Conservation (phyloP, 768 basidiomycete genomes). For the Pleurotus pulmonarius region DNA sequence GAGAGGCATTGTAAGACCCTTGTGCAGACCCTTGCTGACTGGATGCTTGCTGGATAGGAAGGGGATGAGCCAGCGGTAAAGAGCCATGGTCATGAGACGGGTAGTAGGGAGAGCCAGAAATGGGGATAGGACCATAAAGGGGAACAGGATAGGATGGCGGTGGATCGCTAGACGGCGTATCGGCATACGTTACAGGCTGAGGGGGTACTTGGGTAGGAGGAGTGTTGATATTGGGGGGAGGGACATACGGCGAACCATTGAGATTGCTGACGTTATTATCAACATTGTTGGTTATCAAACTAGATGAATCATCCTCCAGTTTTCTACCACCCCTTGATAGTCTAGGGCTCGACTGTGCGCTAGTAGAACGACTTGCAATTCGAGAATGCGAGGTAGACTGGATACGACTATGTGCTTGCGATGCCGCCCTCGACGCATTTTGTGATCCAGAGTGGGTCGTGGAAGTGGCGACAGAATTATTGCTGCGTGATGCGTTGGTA, state of each 20-base stretch:
- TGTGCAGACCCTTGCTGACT: neutral
- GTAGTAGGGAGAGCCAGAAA: neutral
- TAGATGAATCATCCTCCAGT: slow-evolving; percentile 1
- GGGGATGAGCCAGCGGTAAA: neutral
- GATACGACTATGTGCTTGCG: slow-evolving; percentile 16
- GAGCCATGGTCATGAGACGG: neutral
- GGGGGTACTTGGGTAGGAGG: neutral
- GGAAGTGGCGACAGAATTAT: slow-evolving; percentile 1
- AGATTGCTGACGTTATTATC: neutral
- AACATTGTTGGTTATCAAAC: neutral
- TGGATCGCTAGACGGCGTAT: slow-evolving; percentile 4
- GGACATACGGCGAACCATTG: slow-evolving; percentile 10
- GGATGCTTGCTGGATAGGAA: neutral
- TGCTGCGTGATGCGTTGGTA: slow-evolving; percentile 1
- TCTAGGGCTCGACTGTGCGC: slow-evolving; percentile 2
- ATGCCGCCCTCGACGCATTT: neutral
- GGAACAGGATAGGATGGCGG: slow-evolving; percentile 9
- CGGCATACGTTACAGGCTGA: slow-evolving; percentile 7
- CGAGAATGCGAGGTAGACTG: slow-evolving; percentile 15
- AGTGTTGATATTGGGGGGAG: slow-evolving; percentile 6
- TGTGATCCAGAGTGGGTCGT: slow-evolving; percentile 12
- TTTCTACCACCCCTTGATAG: neutral
- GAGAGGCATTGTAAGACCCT: neutral
- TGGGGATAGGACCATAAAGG: slow-evolving; percentile 9
- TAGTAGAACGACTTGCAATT: slow-evolving; percentile 5